These are phyloP conservation scores for Elymus sibiricus DNA, from an alignment of 176 grass and related monocot species.

Conservation along the genomic window DNA sequence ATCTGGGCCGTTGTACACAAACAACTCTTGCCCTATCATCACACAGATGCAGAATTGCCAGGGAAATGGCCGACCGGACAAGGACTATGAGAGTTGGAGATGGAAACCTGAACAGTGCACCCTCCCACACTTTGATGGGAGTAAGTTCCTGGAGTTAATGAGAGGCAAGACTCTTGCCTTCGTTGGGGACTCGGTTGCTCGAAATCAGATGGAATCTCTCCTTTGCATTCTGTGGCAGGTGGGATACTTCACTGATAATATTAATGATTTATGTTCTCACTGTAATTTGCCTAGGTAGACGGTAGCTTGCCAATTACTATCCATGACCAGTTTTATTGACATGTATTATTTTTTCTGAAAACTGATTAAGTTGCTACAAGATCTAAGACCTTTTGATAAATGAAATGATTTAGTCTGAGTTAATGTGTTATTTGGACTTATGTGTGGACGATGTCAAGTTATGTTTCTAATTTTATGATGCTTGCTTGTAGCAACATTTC, in stretches of 20 bases:
- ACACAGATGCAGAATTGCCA: slow-evolving; percentile 93
- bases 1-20: slow-evolving; percentile 68
- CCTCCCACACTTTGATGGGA: slow-evolving; percentile 73
- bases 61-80: slow-evolving; percentile 85
- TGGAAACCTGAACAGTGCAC: slow-evolving; percentile 77
- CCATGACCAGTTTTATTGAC: neutral
- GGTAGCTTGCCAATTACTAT: neutral
- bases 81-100: slow-evolving; percentile 87
- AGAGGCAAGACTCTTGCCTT: slow-evolving; percentile 89
- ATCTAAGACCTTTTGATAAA: slow-evolving; percentile 8
- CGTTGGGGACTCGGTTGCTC: slow-evolving; percentile 86
- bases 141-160: slow-evolving; percentile 90
- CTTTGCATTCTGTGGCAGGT: slow-evolving; percentile 95
- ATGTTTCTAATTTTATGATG: neutral
- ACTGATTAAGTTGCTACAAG: neutral
- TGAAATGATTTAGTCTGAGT: slow-evolving; percentile 1
- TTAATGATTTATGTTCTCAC: neutral
- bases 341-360: neutral
- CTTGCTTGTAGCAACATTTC: neutral
- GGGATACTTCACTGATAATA: slow-evolving; percentile 9
- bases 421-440: neutral
- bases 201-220: slow-evolving; percentile 97
- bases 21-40: slow-evolving; percentile 87
- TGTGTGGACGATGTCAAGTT: neutral
- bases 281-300: neutral